Percentiles rank a stretch among this genome's conserved stretches.
Conservation (phyloP, 2,329 filamentous ascomycete species). For the Penicillium sp. region DNA sequence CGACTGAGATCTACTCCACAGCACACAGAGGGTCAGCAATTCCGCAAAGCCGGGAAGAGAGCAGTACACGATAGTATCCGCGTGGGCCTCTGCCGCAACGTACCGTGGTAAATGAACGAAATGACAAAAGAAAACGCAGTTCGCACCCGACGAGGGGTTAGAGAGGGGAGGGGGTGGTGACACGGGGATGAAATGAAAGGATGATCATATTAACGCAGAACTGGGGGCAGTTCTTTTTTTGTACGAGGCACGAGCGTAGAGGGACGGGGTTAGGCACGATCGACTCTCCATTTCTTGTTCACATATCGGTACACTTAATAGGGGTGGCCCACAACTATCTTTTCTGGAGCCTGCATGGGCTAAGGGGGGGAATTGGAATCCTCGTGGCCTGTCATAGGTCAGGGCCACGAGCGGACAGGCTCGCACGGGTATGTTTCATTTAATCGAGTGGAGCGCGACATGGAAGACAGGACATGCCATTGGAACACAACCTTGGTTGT, state of each 20-base stretch:
- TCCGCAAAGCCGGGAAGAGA: conserved; percentile 1
- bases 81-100: conserved; percentile 4
- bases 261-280: conserved; percentile 1
- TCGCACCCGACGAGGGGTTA: background rate
- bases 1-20: conserved; percentile 17
- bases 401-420: background rate
- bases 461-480: conserved; percentile 7
- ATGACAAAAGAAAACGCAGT: background rate
- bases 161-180: background rate
- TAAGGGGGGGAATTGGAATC: conserved; percentile 3
- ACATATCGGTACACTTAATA: conserved; percentile 16
- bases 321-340: conserved; percentile 18
- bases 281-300: conserved; percentile 2
- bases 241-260: conserved; percentile 1
- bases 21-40: conserved; percentile 10
- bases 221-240: conserved; percentile 3
- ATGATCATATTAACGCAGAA: background rate
- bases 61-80: background rate
- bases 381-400: conserved; percentile 11
- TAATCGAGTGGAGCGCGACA: conserved; percentile 19
- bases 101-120: conserved; percentile 3
- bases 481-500: conserved; percentile 1
- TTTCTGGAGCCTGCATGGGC: conserved; percentile 11
- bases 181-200: conserved; percentile 1
- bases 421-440: conserved; percentile 25